Evolutionary conservation across 2,329 filamentous ascomycete genomes (phyloP), one percentile per base, ranked within the genome.

Genomic region (Alternaria panax): DNA sequence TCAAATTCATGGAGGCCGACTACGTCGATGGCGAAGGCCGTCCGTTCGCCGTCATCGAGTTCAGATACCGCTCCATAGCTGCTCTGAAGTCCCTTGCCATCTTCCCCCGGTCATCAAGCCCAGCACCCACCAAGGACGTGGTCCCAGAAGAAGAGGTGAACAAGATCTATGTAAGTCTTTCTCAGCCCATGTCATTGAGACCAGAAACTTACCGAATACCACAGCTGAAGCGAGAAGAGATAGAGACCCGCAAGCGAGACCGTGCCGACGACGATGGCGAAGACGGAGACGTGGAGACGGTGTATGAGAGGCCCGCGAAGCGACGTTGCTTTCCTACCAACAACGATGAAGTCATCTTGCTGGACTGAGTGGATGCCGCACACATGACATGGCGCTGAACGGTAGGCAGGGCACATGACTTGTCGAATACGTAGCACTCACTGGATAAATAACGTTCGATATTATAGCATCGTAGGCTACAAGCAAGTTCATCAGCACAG

Each of bases 21-120:
- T 30, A 54, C 18, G 50, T 65, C 20, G 41, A 54, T 22, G 32
- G 28, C 3, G 38, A 22, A 20, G 32, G 54, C 3, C 24, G 50
- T 7, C 57, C 63, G 2, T 66, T 68, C n/a, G 65, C 55, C 12
- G 59, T 53, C 3, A 62, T 66, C 42, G 41, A 48, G 20, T 68
- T 68, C 53, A 57, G 61, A 8, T 69, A 69, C 30, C 61, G 65
- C 6, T 69, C 65, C 2, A n/a, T 20, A 60, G 60, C 47, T 41
- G 53, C 60, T 9, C 61, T 79, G 1, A 70, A 75, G 59, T 56
- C 65, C 6, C 65, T 77, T 7, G 38, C 57, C 18, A 65, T 78
- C 14, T 64, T 78, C 22, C 64, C 60, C 8, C 60, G 65, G 7
- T 61, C 48, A 4, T 70, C 68, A 1, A 65, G 59, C 18, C 74